A percentile compares a stretch with the other conserved stretches of the same genome.
Evolutionary conservation across 1,284 basidiomycete species (phyloP).

Genomic region (Neonothopanus nambi): DNA sequence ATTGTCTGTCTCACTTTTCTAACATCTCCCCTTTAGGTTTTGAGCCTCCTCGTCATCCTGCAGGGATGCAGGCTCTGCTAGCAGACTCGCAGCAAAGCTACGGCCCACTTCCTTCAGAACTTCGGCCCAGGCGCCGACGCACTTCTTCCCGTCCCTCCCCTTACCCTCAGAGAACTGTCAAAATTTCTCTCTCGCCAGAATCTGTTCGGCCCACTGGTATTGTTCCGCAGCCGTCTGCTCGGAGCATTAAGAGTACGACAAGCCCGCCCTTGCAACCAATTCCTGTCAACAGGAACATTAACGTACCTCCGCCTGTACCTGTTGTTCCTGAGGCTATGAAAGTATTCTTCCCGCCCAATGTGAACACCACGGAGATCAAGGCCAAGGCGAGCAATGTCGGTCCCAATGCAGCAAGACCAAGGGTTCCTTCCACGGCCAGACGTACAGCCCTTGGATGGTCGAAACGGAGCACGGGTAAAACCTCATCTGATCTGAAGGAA

Average conservation of each 20-base stretch:
- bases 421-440: conserved; percentile 55
- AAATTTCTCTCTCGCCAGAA: conserved; percentile 44
- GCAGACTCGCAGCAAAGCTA: conserved; percentile 72
- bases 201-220: conserved; percentile 28
- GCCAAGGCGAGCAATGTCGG: conserved; percentile 29
- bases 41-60: conserved; percentile 61
- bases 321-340: conserved; percentile 35
- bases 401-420: conserved; percentile 42
- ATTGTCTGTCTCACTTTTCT: neutral
- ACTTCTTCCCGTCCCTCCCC: conserved; percentile 71
- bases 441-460: conserved; percentile 60
- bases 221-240: conserved; percentile 19
- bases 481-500: conserved; percentile 53
- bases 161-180: conserved; percentile 56
- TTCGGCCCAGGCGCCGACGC: conserved; percentile 57
- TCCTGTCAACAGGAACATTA: conserved; percentile 39
- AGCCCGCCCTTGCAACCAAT: conserved; percentile 18
- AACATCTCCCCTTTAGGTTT: conserved; percentile 51
- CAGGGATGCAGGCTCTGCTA: conserved; percentile 70
- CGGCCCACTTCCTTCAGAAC: conserved; percentile 66
- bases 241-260: conserved; percentile 30
- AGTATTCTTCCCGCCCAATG: conserved; percentile 40
- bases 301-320: conserved; percentile 34
- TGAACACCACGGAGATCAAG: conserved; percentile 19
- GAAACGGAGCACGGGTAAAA: conserved; percentile 52